Evolutionary conservation across 2,329 filamentous ascomycete genomes (phyloP), one percentile per base, ranked within the genome.

Genomic region (Clonostachys solani): DNA sequence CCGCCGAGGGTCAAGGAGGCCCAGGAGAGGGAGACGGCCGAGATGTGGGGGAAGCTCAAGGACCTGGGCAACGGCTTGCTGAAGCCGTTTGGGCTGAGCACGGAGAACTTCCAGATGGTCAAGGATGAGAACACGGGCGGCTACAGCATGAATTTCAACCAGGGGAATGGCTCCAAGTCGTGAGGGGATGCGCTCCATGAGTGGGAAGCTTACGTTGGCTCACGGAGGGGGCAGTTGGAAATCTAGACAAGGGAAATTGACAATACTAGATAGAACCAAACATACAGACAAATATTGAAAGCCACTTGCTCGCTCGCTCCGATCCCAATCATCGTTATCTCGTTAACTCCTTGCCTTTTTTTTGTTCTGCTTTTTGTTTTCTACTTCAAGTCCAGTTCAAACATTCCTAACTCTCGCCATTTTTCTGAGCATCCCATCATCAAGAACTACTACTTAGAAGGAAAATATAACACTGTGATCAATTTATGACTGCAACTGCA

Each of bases 11-110:
- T 90, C 44, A 88, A 92, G 53, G 80, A 79, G 16, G 91, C 92
- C 2, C 89, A 91, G 68, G 86, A 96, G 60, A 80, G 78, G 56
- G 94, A 99, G 68, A 89, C 94, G 80, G 85, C 80, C 4, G 92
- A 99, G 69, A 96, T 97, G 91, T 95, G 96, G 91, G 89, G 87
- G 16, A 96, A 97, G 71, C 69, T 99, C 57, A 96, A 95, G 63
- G 84, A 88, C 67, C 72, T 99, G 50, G 94, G 94, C 0, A 96
- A 99, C 62, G 90, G 91, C 2, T 82, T 99, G 15, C 65, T 99
- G 44, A 95, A 88, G 62, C 92, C 92, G 1, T 97, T 97, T 72
- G 94, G 94, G 2, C 68, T 99, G 55, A 95, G 87, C 49, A 97
- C 94, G 12, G 86, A 95, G 42, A 96, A 95, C 64, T 97, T 99